Conservation (phyloP, 202 grass and related monocot genomes). For the Elaeis oleifera region DNA sequence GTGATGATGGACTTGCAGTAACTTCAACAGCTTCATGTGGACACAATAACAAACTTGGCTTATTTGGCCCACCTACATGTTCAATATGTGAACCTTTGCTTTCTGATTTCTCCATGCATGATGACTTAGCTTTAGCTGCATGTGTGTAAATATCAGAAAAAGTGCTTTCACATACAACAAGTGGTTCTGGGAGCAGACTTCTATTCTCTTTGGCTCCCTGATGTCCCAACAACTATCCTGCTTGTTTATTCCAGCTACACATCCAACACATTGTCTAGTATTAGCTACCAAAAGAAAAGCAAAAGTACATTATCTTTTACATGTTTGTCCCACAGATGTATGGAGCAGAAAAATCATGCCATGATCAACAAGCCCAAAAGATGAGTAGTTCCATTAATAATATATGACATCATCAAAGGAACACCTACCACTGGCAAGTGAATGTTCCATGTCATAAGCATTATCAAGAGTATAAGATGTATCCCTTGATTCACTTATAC, state of each 20-base stretch:
- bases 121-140: background rate
- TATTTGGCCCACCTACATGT: too few relatives aligned
- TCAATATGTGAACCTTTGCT: background rate
- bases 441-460: slow-evolving; percentile 1
- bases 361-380: background rate
- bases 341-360: background rate
- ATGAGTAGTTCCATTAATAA: too few relatives aligned
- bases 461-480: background rate
- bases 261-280: background rate
- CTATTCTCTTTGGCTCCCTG: background rate
- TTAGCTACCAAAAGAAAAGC: background rate
- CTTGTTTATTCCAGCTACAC: slow-evolving; percentile 3
- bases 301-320: background rate
- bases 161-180: background rate
- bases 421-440: slow-evolving; percentile 15
- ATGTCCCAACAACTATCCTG: slow-evolving; percentile 11
- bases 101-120: background rate
- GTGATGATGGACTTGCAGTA: too few relatives aligned
- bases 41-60: background rate
- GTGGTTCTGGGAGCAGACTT: background rate
- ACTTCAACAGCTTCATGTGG: background rate
- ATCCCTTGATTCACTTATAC: background rate
- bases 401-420: too few relatives aligned
- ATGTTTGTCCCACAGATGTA: too few relatives aligned
- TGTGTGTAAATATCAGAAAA: slow-evolving; percentile 5